Percentiles rank a stretch among this genome's conserved stretches.
phyloP scores from a whole-genome alignment of 495 filamentous ascomycete species.

The Trichoderma erinaceum region DNA sequence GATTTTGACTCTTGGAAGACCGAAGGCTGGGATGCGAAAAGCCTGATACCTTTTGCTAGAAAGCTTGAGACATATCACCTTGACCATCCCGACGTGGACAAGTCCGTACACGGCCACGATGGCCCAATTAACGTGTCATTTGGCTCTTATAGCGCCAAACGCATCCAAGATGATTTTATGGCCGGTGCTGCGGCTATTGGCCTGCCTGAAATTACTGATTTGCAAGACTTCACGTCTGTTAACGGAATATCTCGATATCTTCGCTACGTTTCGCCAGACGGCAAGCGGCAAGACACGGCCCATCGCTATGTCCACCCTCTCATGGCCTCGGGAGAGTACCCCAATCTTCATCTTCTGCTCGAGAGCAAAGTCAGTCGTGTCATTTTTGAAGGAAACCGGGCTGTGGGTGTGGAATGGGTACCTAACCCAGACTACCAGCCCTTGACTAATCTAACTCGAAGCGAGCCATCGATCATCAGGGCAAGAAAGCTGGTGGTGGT shows the following conservation, averaged over 20 bases:
- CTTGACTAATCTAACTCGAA: conserved; percentile 1
- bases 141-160: conserved; percentile 30
- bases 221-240: conserved; percentile 35
- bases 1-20: conserved; percentile 48
- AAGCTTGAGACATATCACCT: conserved; percentile 50
- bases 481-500: conserved; percentile 51
- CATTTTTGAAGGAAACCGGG: conserved; percentile 42
- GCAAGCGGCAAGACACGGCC: conserved; percentile 41
- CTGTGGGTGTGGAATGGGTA: conserved; percentile 38
- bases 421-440: conserved; percentile 28
- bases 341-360: conserved; percentile 47
- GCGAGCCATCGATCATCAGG: conserved; percentile 29
- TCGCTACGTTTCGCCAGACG: conserved; percentile 34
- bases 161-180: conserved; percentile 37
- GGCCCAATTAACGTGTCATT: conserved; percentile 47
- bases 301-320: conserved; percentile 40
- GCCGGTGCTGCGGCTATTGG: conserved; percentile 37
- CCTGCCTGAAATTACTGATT: conserved; percentile 37
- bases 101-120: conserved; percentile 35
- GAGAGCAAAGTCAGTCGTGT: conserved; percentile 47
- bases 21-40: conserved; percentile 46
- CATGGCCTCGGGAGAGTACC: conserved; percentile 39
- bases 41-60: conserved; percentile 45
- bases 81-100: conserved; percentile 25
- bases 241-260: conserved; percentile 33